Conservation (phyloP, 441 rosid genomes). For the Sinapis alba region DNA sequence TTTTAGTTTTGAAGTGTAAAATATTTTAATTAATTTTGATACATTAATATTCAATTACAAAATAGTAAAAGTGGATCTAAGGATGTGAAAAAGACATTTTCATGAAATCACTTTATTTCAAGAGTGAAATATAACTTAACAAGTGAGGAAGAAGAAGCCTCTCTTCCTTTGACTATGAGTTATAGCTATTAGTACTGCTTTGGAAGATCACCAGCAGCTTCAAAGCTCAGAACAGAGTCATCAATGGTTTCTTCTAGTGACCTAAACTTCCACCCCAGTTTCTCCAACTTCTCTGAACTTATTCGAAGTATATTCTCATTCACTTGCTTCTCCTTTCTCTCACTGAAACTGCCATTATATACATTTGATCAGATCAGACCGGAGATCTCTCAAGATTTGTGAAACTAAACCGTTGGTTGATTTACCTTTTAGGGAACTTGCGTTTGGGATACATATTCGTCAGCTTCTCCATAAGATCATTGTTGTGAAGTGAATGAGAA, state of each 20-base stretch:
- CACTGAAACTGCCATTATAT: constrained; percentile 28
- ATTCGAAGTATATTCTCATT: constrained; percentile 18
- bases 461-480: constrained; percentile 40
- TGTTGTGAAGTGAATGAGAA: constrained; percentile 33
- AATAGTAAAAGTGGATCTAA: background rate
- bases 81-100: background rate
- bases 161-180: background rate
- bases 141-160: background rate
- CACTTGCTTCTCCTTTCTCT: constrained; percentile 13
- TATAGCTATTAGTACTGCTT: constrained; percentile 18
- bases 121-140: background rate
- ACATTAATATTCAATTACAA: too few species aligned
- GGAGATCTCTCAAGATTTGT: background rate
- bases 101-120: constrained; percentile 9
- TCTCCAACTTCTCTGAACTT: constrained; percentile 47
- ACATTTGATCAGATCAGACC: background rate
- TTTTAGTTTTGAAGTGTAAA: too few species aligned
- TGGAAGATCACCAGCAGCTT: constrained; percentile 39
- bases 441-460: constrained; percentile 49
- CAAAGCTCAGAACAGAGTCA: constrained; percentile 47
- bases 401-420: background rate
- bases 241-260: constrained; percentile 40
- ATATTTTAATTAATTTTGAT: too few species aligned
- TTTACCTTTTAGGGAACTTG: constrained; percentile 53
- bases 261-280: constrained; percentile 57